Evolutionary conservation across 352 stramenopile species (phyloP).

Genomic region (Blastocystis sp.): DNA sequence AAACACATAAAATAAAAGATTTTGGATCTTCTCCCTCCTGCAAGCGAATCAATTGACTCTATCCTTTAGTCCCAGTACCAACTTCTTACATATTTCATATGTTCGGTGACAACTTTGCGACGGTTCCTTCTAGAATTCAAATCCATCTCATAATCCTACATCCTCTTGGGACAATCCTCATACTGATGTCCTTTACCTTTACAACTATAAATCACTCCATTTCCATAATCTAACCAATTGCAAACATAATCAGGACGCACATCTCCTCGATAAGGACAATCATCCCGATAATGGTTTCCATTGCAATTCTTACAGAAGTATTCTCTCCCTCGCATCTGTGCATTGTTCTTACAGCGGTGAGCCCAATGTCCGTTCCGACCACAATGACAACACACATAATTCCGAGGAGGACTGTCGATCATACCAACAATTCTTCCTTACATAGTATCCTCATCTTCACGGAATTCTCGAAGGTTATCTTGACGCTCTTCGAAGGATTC

Average conservation of each 20-base stretch:
- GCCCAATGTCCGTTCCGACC: conserved; percentile 43
- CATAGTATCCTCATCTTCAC: conserved; percentile 11
- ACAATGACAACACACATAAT: conserved; percentile 27
- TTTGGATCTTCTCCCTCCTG: conserved; percentile 32
- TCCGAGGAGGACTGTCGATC: conserved; percentile 20
- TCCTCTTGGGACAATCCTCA: conserved; percentile 37
- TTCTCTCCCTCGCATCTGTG: not conserved
- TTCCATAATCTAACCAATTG: not conserved
- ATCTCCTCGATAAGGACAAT: conserved; percentile 25
- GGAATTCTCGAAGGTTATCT: conserved; percentile 3
- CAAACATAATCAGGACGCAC: conserved; percentile 21
- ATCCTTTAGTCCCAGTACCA: not conserved
- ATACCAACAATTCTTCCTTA: not conserved
- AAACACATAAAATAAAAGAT: conserved; percentile 21
- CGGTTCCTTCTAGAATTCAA: conserved; percentile 33
- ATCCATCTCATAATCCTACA: not conserved
- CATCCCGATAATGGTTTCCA: conserved; percentile 31
- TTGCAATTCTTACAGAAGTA: conserved; percentile 14
- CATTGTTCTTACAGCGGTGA: not conserved
- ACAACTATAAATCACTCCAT: conserved; percentile 2
- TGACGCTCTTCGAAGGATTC: not conserved
- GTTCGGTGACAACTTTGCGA: conserved; percentile 2
- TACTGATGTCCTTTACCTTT: not conserved
- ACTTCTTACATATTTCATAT: conserved; percentile 24
- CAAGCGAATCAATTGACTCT: conserved; percentile 40